Conservation (phyloP, 441 rosid genomes). For the Brassica hybrid region DNA sequence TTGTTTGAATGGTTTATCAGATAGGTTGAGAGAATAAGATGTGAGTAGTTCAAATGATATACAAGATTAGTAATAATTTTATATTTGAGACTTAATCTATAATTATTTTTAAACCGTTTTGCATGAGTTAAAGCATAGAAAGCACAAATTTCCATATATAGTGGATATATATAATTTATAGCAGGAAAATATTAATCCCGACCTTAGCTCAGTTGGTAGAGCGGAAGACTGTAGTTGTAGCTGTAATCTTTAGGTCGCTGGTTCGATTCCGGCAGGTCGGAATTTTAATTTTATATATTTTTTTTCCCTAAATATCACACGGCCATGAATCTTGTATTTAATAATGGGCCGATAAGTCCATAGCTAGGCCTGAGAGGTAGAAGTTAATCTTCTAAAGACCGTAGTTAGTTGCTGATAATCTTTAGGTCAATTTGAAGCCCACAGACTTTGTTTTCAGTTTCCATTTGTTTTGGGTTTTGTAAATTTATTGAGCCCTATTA, state of each 20-base stretch:
- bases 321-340: background rate
- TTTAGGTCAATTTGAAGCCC: constrained; percentile 45
- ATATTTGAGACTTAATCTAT: background rate
- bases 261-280: constrained; percentile 49
- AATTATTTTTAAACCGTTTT: background rate
- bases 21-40: background rate
- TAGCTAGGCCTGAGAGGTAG: background rate
- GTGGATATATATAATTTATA: background rate
- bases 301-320: background rate
- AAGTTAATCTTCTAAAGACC: background rate
- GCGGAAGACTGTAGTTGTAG: constrained; percentile 90
- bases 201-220: constrained; percentile 87
- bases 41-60: background rate
- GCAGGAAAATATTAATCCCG: background rate
- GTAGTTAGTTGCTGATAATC: constrained; percentile 1
- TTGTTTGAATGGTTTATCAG: background rate
- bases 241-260: constrained; percentile 46
- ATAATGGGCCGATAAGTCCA: background rate
- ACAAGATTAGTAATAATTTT: background rate
- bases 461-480: background rate
- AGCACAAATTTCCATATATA: background rate
- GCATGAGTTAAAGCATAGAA: background rate
- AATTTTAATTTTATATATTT: background rate
- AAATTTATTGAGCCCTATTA: background rate
- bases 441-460: constrained; percentile 15